A percentile compares a stretch with the other conserved stretches of the same genome.
Conservation (phyloP, 768 basidiomycete species). For the Mycena belliarum region DNA sequence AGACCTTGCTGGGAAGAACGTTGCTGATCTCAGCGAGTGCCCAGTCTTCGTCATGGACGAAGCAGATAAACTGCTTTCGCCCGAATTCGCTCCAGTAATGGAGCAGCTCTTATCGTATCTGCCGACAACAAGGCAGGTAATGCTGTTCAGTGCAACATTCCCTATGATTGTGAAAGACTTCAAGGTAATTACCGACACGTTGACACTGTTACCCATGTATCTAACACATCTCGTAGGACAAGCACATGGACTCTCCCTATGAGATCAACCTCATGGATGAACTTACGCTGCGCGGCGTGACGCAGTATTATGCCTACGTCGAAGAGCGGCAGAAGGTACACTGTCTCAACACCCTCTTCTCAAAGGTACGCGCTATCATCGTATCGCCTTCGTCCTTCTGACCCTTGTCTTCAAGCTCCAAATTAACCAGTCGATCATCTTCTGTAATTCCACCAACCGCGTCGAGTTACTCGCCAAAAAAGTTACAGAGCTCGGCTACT, state of each 20-base stretch:
- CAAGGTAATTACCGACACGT: too few relatives aligned
- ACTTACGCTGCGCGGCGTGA: conserved; percentile 96
- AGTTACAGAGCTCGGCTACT: conserved; percentile 98
- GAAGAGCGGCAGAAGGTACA: conserved; percentile 99
- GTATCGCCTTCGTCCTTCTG: background rate
- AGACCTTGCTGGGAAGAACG: conserved; percentile 88
- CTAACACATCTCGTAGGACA: conserved; percentile 58
- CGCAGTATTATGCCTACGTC: conserved; percentile 99
- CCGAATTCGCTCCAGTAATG: conserved; percentile 98
- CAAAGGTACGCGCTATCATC: conserved; percentile 63
- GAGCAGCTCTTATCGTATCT: conserved; percentile 90
- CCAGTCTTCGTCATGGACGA: conserved; percentile 99
- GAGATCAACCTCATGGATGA: conserved; percentile 99
- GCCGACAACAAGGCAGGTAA: conserved; percentile 87
- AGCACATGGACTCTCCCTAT: conserved; percentile 94
- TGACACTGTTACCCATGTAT: too few relatives aligned
- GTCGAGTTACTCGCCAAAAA: conserved; percentile 99
- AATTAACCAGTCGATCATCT: conserved; percentile 99
- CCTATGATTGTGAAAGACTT: conserved; percentile 99
- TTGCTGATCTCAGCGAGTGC: conserved; percentile 93
- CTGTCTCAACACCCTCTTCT: conserved; percentile 98
- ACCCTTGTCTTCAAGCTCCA: conserved; percentile 64
- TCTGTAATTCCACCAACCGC: conserved; percentile 99
- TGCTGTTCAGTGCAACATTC: conserved; percentile 99
- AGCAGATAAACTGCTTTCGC: conserved; percentile 95